A percentile compares a stretch with the other conserved stretches of the same genome.
These are phyloP conservation scores for Aspergillus terreus DNA, from an alignment of 2,329 filamentous ascomycete genomes.

Conservation along the genomic window DNA sequence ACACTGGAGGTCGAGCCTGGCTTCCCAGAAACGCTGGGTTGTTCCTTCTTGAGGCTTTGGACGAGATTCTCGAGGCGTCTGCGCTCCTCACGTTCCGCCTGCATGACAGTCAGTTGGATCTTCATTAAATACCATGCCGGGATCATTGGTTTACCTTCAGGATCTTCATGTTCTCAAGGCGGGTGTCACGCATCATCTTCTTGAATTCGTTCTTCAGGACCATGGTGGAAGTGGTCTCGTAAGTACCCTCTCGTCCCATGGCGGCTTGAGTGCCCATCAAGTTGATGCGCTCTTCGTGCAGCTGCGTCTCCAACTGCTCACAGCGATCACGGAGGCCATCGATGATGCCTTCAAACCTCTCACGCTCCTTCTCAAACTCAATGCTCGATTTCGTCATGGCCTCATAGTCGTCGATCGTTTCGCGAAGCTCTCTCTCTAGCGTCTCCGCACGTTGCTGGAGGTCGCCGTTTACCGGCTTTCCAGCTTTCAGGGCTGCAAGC, in stretches of 20 bases:
- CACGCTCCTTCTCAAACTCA: slow-evolving; percentile 68
- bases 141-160: slow-evolving; percentile 53
- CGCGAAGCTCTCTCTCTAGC: slow-evolving; percentile 63
- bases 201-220: slow-evolving; percentile 72
- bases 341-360: slow-evolving; percentile 59
- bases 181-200: slow-evolving; percentile 74
- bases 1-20: slow-evolving; percentile 30
- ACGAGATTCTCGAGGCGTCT: slow-evolving; percentile 63
- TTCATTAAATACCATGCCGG: slow-evolving; percentile 12
- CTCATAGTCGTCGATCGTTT: slow-evolving; percentile 68
- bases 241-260: slow-evolving; percentile 32
- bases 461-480: slow-evolving; percentile 33
- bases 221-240: slow-evolving; percentile 62
- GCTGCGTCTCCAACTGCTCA: slow-evolving; percentile 60
- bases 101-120: slow-evolving; percentile 3
- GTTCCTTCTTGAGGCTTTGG: slow-evolving; percentile 46
- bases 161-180: slow-evolving; percentile 61
- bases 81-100: slow-evolving; percentile 71
- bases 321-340: slow-evolving; percentile 62
- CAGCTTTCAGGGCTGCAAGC: slow-evolving; percentile 41
- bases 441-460: slow-evolving; percentile 48
- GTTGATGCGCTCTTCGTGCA: slow-evolving; percentile 65
- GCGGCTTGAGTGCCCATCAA: slow-evolving; percentile 59
- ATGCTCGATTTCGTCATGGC: slow-evolving; percentile 66
- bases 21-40: slow-evolving; percentile 29